Evolutionary conservation across 2,329 filamentous ascomycete genomes (phyloP), one percentile per base, ranked within the genome.

Genomic region (Talaromyces sp.): DNA sequence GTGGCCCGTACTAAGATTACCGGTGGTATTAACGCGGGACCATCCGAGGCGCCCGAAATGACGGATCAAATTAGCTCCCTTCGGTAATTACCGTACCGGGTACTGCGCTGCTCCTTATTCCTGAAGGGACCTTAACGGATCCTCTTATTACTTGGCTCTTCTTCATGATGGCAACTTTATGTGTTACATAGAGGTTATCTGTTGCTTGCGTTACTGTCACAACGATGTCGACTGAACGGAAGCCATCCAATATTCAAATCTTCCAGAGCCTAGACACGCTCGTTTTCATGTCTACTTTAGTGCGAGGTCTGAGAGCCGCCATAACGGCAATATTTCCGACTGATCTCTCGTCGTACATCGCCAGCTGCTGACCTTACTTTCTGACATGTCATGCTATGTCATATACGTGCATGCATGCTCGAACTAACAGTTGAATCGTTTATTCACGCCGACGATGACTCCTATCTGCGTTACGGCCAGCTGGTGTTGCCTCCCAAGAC

Each of bases 1-100:
- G 31, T 40, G n/a, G 36, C n/a, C 54, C 36, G 29, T 31, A 43
- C 56, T 58, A 17, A 27, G 56, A 58, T 38, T 40, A 40, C 56
- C 34, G 56, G 56, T 19, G 38, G 53, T 45, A 40, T 36, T 38
- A 45, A 59, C 56, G 22, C 56, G 56, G 56, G 56, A 59, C 56
- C 56, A 45, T 27, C 56, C 56, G 56, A 45, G 19, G 56, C 56
- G 56, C 56, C 56, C 56, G 17, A 45, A 36, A 36, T 36, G 53
- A 36, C 31, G 53, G 53, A 25, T 56, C 31, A 10, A 36, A 56
- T 22, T 22, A 56, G 31, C 53, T 22, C n/a, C 3, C 10, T 22
- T 22, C 19, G 5, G n/a, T 56, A 56, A 34, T 34, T 54, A 54
- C 47, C 17, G 27, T 34, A 34, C 25, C 10, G 22, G 2, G 15